Base-by-base conservation (phyloP, 495 filamentous ascomycete species). In the Friedmanniomyces endolithicus region DNA sequence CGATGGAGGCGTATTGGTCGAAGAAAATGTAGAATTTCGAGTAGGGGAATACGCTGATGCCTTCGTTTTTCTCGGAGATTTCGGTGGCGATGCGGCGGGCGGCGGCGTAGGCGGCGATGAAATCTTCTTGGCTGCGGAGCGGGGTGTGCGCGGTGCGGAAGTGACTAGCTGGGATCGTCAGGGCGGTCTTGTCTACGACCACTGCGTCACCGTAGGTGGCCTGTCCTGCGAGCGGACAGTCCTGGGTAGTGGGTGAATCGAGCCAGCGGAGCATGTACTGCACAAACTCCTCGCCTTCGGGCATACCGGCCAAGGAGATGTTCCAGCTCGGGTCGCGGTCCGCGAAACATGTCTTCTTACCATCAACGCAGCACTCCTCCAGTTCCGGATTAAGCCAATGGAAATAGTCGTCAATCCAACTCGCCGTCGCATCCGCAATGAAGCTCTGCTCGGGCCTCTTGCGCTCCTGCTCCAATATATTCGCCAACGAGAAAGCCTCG, bases 1-100 rank as follows among this genome's bases (percentile, higher is more conserved):
- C 81, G 59, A 98, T 96, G 53, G 79, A 77, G 1, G 86, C 76
- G 67, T 98, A 98, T 65, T 96, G 92, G 71, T 98, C 90, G 66
- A 98, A 97, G 78, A 96, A 98, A 62, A 98, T 89, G 72, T 98
- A 98, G 66, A 92, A 90, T 61, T 96, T 84, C 40, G 84, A 87
- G 68, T 98, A 98, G 0, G 92, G 90, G 76, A 97, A 98, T 49
- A 97, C 81, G 23, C 84, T 76, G 43, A 87, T 79, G 9, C 77
- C 75, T 14, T 53, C 49, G 12, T 87, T 86, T 48, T 72, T 76
- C 40, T 76, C 68, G 20, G 75, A 84, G 49, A 97, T 78, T 16
- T 78, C 79, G 50, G 77, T 68, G 1, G 92, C 83, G 57, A 98
- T 98, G 57, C 92, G 87, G 29, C 92, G 85, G 19, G 92, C 94